phyloP scores from a whole-genome alignment of 768 basidiomycete species.

The Tricholoma sp. region DNA sequence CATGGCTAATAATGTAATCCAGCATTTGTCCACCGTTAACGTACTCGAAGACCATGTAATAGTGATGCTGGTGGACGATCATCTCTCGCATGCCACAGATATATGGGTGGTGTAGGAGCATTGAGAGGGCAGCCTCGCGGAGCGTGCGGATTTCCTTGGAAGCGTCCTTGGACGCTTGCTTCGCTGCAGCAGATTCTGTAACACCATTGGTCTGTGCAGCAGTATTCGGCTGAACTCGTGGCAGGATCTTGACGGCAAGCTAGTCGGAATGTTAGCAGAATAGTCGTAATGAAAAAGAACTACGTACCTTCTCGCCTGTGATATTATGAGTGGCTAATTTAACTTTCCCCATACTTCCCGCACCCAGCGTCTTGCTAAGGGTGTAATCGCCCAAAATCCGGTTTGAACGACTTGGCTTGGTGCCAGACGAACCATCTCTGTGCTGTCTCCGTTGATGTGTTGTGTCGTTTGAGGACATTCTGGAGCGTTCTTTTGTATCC shows the following conservation, averaged over 20 bases:
- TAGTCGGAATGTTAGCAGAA: conserved; percentile 24
- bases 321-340: conserved; percentile 89
- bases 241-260: conserved; percentile 99
- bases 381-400: conserved; percentile 90
- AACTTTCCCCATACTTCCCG: conserved; percentile 99
- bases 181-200: conserved; percentile 48
- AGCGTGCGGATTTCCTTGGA: conserved; percentile 96
- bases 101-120: conserved; percentile 97
- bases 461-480: conserved; percentile 13
- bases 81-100: conserved; percentile 99
- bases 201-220: conserved; percentile 41
- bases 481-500: conserved; percentile 30
- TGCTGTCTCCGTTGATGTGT: conserved; percentile 24
- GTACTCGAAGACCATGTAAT: conserved; percentile 99
- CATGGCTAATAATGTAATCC: conserved; percentile 99
- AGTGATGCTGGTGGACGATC: conserved; percentile 96
- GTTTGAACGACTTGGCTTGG: conserved; percentile 36
- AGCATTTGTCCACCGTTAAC: conserved; percentile 99
- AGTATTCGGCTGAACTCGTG: conserved; percentile 67
- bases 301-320: conserved; percentile 86
- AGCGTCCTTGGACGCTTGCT: conserved; percentile 82
- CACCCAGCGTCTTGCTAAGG: conserved; percentile 93
- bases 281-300: conserved; percentile 5
- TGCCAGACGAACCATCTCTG: conserved; percentile 18
- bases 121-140: conserved; percentile 90